phyloP scores from a whole-genome alignment of 768 basidiomycete genomes.

The Cyclocybe cylindracea region DNA sequence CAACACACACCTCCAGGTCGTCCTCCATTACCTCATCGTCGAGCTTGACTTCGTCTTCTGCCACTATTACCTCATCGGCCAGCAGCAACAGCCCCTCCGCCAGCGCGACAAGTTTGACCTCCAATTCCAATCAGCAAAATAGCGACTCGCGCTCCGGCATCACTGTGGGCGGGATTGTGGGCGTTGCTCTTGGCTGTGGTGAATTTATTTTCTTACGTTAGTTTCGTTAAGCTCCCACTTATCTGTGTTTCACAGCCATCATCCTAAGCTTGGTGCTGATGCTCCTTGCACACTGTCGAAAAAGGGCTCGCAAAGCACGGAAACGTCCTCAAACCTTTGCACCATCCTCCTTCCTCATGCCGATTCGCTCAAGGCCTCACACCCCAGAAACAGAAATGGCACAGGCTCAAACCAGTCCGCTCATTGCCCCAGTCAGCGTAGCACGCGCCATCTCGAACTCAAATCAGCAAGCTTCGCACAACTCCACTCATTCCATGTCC shows the following conservation, averaged over 20 bases:
- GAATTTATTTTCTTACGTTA: neutral
- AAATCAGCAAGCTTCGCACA: constrained; percentile 1
- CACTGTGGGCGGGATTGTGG: constrained; percentile 12
- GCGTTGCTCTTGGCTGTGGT: constrained; percentile 18
- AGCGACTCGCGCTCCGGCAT: constrained; percentile 1
- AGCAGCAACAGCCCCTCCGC: neutral
- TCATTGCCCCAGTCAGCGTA: constrained; percentile 13
- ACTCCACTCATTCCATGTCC: constrained; percentile 2
- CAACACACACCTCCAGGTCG: neutral
- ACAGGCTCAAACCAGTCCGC: constrained; percentile 19
- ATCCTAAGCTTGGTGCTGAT: constrained; percentile 17
- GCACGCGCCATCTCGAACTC: constrained; percentile 12
- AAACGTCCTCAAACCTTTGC: constrained; percentile 19
- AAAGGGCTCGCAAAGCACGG: constrained; percentile 17
- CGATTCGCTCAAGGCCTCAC: constrained; percentile 2
- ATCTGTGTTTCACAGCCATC: constrained; percentile 15
- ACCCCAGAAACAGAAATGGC: constrained; percentile 16
- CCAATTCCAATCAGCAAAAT: neutral
- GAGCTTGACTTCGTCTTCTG: neutral
- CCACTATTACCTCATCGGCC: neutral
- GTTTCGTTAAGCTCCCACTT: neutral
- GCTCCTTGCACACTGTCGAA: constrained; percentile 16
- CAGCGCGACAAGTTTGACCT: neutral
- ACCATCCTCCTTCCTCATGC: constrained; percentile 12
- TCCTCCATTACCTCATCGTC: neutral